Evolutionary conservation across 371 early-diverging fungal genomes (phyloP).

Genomic region (Amoeboaphelidium protococcarum): DNA sequence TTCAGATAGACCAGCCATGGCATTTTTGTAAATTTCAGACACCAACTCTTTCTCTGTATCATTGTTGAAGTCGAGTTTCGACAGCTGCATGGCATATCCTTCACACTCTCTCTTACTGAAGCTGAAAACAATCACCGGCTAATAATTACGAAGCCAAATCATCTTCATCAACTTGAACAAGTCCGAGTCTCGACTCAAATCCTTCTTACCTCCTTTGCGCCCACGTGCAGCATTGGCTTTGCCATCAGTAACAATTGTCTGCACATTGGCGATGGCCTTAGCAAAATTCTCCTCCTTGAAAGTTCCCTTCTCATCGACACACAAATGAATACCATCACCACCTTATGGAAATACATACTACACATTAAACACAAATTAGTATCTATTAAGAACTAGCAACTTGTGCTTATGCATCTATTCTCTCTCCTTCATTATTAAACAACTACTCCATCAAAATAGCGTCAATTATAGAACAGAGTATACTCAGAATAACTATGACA

Average conservation of each 20-base stretch:
- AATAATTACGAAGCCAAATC: conserved; percentile 74
- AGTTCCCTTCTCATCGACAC: conserved; percentile 80
- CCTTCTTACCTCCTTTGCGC: conserved; percentile 3
- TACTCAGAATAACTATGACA: neutral
- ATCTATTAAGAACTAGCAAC: no score
- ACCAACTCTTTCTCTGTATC: conserved; percentile 75
- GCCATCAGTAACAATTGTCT: conserved; percentile 21
- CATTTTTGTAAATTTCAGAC: conserved; percentile 66
- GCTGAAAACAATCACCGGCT: conserved; percentile 97
- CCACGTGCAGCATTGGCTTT: conserved; percentile 20
- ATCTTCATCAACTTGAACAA: conserved; percentile 79
- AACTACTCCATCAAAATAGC: neutral
- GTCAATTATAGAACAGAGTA: neutral
- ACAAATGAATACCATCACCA: conserved; percentile 76
- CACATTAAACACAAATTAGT: neutral
- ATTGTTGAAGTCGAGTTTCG: conserved; percentile 77
- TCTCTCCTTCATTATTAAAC: neutral
- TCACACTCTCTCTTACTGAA: conserved; percentile 97
- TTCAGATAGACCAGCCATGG: conserved; percentile 58
- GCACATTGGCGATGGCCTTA: conserved; percentile 43
- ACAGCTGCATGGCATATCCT: conserved; percentile 61
- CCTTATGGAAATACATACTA: conserved; percentile 70
- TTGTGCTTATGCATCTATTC: neutral
- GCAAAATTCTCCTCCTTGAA: conserved; percentile 90
- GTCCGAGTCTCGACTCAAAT: conserved; percentile 32